Evolutionary conservation across 176 grass and related monocot species (phyloP).

Genomic region (Ananas comosus): DNA sequence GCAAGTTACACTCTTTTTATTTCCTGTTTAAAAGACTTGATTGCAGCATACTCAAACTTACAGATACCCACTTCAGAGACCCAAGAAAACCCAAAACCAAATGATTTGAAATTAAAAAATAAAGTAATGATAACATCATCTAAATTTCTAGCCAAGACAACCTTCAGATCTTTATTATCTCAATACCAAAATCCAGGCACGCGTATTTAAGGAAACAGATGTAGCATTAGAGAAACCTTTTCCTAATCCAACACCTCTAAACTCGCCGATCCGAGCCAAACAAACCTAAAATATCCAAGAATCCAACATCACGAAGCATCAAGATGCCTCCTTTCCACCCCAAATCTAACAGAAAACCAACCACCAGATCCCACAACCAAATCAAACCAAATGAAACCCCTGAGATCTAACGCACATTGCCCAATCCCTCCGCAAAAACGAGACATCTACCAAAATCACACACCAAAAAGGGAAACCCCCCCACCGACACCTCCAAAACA

Average conservation of each 20-base stretch:
- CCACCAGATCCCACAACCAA: not conserved
- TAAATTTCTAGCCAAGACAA: not conserved
- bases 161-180: not conserved
- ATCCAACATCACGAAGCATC: not conserved
- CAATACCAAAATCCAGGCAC: constrained; percentile 5
- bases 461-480: not conserved
- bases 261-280: not conserved
- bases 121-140: no score
- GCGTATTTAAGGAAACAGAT: not conserved
- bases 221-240: not conserved
- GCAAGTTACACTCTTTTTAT: no score
- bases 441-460: not conserved
- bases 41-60: not conserved
- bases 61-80: not conserved
- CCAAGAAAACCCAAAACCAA: constrained; percentile 18
- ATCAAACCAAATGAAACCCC: not conserved
- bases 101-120: not conserved
- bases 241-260: not conserved
- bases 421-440: not conserved
- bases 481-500: not conserved
- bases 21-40: no score
- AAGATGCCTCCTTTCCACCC: not conserved
- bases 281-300: not conserved
- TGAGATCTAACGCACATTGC: not conserved
- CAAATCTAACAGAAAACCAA: not conserved